phyloP scores from a whole-genome alignment of 805 yeast genomes.

The Kodamaea jinghongensis region DNA sequence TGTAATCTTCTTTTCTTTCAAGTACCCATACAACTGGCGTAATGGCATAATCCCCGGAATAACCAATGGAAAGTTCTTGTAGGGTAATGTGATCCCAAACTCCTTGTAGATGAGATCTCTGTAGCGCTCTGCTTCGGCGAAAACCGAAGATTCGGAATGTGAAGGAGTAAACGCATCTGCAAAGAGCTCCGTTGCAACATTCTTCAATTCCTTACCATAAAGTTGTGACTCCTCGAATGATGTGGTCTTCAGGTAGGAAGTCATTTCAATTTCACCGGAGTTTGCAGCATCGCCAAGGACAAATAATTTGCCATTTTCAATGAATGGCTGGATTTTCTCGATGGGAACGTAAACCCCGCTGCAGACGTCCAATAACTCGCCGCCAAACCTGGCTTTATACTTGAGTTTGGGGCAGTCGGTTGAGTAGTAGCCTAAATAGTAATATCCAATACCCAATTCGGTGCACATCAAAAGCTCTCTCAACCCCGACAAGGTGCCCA shows the following conservation, averaged over 20 bases:
- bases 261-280: not conserved
- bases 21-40: constrained; percentile 39
- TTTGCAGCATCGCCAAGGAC: constrained; percentile 16
- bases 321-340: constrained; percentile 22
- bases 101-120: constrained; percentile 12
- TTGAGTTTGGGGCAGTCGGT: constrained; percentile 79
- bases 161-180: constrained; percentile 5
- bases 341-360: constrained; percentile 44
- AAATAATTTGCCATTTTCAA: constrained; percentile 32
- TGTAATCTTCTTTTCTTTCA: constrained; percentile 24
- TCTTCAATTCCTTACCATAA: constrained; percentile 9
- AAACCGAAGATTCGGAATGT: constrained; percentile 5
- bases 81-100: constrained; percentile 12
- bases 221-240: constrained; percentile 2
- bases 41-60: constrained; percentile 53
- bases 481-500: constrained; percentile 77
- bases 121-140: constrained; percentile 19
- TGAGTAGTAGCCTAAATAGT: constrained; percentile 79
- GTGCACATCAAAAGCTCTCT: constrained; percentile 61
- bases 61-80: constrained; percentile 23
- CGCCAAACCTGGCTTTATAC: constrained; percentile 78
- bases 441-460: constrained; percentile 48
- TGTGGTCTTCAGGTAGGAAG: not conserved
- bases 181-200: constrained; percentile 21
- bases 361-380: constrained; percentile 60